A percentile compares a stretch with the other conserved stretches of the same genome.
phyloP scores from a whole-genome alignment of 2,329 filamentous ascomycete genomes.

The Epichloe gansuensis region DNA sequence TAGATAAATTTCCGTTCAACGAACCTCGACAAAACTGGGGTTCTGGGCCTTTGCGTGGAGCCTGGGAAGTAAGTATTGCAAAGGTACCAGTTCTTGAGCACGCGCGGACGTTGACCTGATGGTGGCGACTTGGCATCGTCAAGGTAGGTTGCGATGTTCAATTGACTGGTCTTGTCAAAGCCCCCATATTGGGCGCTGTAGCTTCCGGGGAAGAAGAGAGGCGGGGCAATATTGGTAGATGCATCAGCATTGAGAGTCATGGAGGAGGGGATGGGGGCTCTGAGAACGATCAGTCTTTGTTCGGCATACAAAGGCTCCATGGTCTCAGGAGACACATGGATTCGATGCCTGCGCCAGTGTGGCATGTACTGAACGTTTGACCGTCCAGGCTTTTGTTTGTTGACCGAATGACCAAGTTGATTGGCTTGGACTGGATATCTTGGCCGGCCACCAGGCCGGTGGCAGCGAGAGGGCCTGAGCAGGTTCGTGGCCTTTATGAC shows the following conservation, averaged over 20 bases:
- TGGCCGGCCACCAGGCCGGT: slow-evolving; percentile 6
- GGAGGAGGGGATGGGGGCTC: slow-evolving; percentile 4
- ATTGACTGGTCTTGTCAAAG: slow-evolving; percentile 10
- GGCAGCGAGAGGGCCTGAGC: slow-evolving; percentile 1
- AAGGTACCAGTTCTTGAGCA: slow-evolving; percentile 11
- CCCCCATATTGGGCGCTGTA: slow-evolving; percentile 14
- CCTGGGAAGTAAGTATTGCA: slow-evolving; percentile 11
- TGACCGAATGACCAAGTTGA: slow-evolving; percentile 10
- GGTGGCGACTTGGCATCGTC: slow-evolving; percentile 11
- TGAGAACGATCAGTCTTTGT: not conserved
- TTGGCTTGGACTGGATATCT: slow-evolving; percentile 11
- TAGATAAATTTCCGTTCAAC: slow-evolving; percentile 11
- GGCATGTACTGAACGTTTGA: slow-evolving; percentile 9
- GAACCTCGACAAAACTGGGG: slow-evolving; percentile 13
- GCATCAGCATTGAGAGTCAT: slow-evolving; percentile 10
- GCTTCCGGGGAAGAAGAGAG: slow-evolving; percentile 9
- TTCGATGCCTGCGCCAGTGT: slow-evolving; percentile 12
- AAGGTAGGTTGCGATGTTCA: slow-evolving; percentile 11
- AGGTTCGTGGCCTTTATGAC: slow-evolving; percentile 7
- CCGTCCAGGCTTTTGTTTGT: slow-evolving; percentile 9
- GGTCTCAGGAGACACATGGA: slow-evolving; percentile 7
- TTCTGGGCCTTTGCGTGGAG: slow-evolving; percentile 13
- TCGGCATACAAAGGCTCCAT: too few relatives aligned
- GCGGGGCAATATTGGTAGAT: slow-evolving; percentile 13
- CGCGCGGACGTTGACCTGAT: not conserved